Evolutionary conservation across 129 eudicot species (phyloP).

Genomic region (sunflower (Helianthus annuus)): DNA sequence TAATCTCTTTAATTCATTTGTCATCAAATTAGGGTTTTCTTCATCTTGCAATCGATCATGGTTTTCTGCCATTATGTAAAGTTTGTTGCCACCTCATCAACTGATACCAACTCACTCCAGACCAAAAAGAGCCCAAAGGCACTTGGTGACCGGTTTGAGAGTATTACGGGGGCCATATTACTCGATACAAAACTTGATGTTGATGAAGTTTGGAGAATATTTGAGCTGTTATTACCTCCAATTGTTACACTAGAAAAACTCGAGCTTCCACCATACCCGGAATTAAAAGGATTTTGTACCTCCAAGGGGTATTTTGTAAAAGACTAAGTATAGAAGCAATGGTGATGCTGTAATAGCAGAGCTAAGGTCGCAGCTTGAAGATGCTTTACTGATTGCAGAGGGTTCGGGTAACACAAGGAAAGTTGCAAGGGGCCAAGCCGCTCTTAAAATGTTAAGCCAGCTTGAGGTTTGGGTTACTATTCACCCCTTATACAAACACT

Average conservation of each 20-base stretch:
- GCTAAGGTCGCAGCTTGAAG: slow-evolving; percentile 70
- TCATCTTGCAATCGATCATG: too few species aligned
- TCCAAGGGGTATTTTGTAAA: slow-evolving; percentile 78
- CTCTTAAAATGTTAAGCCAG: slow-evolving; percentile 57
- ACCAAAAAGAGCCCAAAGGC: slow-evolving; percentile 42
- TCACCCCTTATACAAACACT: neutral
- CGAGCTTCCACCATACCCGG: slow-evolving; percentile 86
- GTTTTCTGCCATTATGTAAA: too few species aligned
- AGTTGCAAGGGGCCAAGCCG: slow-evolving; percentile 84
- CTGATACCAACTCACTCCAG: too few species aligned
- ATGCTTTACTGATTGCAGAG: slow-evolving; percentile 48
- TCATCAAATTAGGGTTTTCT: too few species aligned
- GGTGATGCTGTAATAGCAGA: slow-evolving; percentile 49
- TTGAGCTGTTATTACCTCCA: slow-evolving; percentile 73
- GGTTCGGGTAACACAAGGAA: slow-evolving; percentile 60
- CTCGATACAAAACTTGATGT: slow-evolving; percentile 72
- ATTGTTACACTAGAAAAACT: slow-evolving; percentile 90
- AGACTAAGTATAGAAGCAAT: slow-evolving; percentile 37
- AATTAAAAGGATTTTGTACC: slow-evolving; percentile 75
- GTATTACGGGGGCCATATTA: slow-evolving; percentile 85
- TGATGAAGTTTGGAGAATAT: slow-evolving; percentile 75
- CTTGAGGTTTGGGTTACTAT: slow-evolving; percentile 55
- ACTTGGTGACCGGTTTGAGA: slow-evolving; percentile 90
- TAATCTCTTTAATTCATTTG: too few species aligned
- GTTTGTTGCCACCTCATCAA: too few species aligned